phyloP scores from a whole-genome alignment of 2,329 filamentous ascomycete genomes.

The Phyllosticta ampelicida region DNA sequence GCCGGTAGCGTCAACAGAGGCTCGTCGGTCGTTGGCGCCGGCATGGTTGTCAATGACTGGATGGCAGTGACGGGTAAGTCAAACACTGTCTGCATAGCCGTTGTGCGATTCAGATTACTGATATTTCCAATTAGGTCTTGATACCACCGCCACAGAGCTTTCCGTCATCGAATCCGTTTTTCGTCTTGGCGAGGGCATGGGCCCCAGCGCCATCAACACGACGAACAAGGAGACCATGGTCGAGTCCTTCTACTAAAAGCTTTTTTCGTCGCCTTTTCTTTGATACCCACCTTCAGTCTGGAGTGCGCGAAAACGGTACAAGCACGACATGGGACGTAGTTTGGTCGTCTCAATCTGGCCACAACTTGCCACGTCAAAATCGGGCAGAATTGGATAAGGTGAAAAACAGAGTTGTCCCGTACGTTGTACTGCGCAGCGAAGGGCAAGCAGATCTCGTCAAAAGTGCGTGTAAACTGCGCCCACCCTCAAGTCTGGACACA shows the following conservation, averaged over 20 bases:
- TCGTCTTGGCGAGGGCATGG: slow-evolving; percentile 75
- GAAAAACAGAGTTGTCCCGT: not conserved
- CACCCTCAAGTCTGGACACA: not conserved
- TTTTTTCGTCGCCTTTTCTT: not conserved
- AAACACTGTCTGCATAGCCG: not conserved
- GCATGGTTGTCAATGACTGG: slow-evolving; percentile 97
- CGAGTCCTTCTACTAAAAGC: slow-evolving; percentile 84
- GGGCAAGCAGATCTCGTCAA: not conserved
- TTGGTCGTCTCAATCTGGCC: not conserved
- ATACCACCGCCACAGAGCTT: slow-evolving; percentile 94
- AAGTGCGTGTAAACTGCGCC: not conserved
- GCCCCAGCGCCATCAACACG: slow-evolving; percentile 66
- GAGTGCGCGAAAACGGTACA: not conserved
- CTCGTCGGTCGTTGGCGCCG: slow-evolving; percentile 86
- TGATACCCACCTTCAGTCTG: not conserved
- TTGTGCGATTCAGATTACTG: not conserved
- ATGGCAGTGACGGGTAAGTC: slow-evolving; percentile 62
- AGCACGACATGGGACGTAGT: not conserved
- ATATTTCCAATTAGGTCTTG: slow-evolving; percentile 48
- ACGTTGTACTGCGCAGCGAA: not conserved
- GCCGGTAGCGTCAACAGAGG: slow-evolving; percentile 91
- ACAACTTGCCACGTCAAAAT: not conserved
- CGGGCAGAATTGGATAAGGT: not conserved
- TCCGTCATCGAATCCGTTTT: slow-evolving; percentile 96
- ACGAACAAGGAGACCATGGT: slow-evolving; percentile 96